phyloP scores from a whole-genome alignment of 2,329 filamentous ascomycete species.

The Blastomyces gilchristii region DNA sequence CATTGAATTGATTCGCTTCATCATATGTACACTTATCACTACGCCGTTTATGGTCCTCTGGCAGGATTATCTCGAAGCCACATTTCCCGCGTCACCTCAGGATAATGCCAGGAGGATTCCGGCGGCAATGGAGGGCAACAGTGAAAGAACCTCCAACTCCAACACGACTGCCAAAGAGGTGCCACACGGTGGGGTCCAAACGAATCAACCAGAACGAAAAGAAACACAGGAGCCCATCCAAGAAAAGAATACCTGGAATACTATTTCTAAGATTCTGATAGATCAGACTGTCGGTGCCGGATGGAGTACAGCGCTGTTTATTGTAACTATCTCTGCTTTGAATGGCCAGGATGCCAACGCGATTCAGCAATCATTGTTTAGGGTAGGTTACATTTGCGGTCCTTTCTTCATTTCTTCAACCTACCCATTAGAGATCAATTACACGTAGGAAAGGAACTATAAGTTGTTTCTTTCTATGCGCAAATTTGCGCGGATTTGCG shows the following conservation, averaged over 20 bases:
- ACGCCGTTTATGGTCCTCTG: slow-evolving; percentile 50
- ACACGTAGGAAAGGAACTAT: neutral
- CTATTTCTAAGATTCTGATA: slow-evolving; percentile 45
- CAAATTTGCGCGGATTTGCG: neutral
- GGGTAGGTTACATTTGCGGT: slow-evolving; percentile 22
- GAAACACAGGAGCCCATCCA: slow-evolving; percentile 14
- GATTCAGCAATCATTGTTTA: slow-evolving; percentile 26
- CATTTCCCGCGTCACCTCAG: slow-evolving; percentile 40
- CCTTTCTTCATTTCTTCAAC: neutral
- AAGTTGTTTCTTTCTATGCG: neutral
- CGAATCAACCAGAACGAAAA: neutral
- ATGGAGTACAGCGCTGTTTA: slow-evolving; percentile 48
- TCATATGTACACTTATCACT: slow-evolving; percentile 43
- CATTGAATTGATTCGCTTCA: slow-evolving; percentile 44
- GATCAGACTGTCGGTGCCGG: slow-evolving; percentile 50
- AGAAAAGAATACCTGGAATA: slow-evolving; percentile 25
- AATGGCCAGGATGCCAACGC: slow-evolving; percentile 28
- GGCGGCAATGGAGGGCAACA: slow-evolving; percentile 9
- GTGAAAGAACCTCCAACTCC: neutral
- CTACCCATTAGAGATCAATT: neutral
- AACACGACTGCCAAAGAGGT: neutral
- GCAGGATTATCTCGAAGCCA: slow-evolving; percentile 46
- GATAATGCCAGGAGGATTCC: slow-evolving; percentile 13
- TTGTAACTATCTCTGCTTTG: slow-evolving; percentile 44
- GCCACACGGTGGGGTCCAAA: neutral